These are phyloP conservation scores for Akebia trifoliata DNA, from an alignment of 164 flowering plant species.

Conservation along the genomic window DNA sequence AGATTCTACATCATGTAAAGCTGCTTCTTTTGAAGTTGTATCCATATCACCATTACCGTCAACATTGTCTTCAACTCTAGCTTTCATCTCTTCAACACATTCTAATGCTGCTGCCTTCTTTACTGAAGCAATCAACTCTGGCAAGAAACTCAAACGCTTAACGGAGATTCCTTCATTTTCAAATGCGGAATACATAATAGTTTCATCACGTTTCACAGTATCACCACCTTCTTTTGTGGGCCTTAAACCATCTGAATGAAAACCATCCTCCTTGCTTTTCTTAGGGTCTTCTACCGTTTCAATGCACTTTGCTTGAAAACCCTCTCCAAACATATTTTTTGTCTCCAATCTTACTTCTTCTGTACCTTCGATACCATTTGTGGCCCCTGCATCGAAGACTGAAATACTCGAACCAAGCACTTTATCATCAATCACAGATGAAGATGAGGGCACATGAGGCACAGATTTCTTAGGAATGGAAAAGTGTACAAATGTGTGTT, in stretches of 20 bases:
- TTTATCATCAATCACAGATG: constrained; percentile 20
- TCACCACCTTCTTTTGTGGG: constrained; percentile 22
- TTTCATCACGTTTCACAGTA: constrained; percentile 21
- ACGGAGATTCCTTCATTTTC: constrained; percentile 29
- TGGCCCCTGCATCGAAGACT: constrained; percentile 14
- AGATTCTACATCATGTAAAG: constrained; percentile 33
- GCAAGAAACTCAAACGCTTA: constrained; percentile 44
- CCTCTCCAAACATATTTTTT: constrained; percentile 20
- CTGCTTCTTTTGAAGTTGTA: constrained; percentile 25
- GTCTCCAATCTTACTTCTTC: constrained; percentile 22
- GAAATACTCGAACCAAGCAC: constrained; percentile 18
- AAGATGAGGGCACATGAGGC: constrained; percentile 21
- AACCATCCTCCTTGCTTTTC: constrained; percentile 11
- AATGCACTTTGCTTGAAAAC: constrained; percentile 10
- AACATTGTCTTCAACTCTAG: constrained; percentile 31
- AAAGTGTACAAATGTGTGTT: constrained; percentile 16
- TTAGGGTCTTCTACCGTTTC: constrained; percentile 17
- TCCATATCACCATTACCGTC: constrained; percentile 16
- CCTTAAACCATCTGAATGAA: constrained; percentile 20
- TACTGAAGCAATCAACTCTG: constrained; percentile 72
- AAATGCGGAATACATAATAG: constrained; percentile 15
- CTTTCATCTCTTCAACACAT: constrained; percentile 54
- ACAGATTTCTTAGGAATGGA: constrained; percentile 20
- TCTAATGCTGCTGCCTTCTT: constrained; percentile 55
- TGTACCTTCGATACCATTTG: constrained; percentile 11